A percentile compares a stretch with the other conserved stretches of the same genome.
These are phyloP conservation scores for Geotrichum restrictum DNA, from an alignment of 1,139 yeast genomes.

Conservation along the genomic window DNA sequence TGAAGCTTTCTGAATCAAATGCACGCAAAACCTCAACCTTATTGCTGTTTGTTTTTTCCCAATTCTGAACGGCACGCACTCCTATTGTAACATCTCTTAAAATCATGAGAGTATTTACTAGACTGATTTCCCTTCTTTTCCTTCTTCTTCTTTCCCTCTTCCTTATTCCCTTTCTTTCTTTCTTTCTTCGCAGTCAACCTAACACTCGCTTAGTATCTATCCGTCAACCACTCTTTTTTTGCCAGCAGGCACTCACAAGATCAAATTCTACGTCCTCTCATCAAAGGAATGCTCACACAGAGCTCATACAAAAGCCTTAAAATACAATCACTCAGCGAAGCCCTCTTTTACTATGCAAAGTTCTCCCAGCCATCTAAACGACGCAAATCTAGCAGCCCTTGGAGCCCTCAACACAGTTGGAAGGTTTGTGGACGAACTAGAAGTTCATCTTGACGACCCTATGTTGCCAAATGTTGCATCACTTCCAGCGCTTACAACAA, in stretches of 20 bases:
- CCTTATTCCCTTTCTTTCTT: background rate
- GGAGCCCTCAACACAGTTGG: background rate
- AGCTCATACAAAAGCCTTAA: background rate
- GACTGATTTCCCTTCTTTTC: background rate
- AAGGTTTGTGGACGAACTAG: conserved; percentile 8
- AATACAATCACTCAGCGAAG: background rate
- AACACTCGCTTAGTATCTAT: background rate
- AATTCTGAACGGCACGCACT: background rate
- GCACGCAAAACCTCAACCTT: no score
- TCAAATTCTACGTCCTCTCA: background rate
- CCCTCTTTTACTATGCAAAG: background rate
- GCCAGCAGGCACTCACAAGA: background rate
- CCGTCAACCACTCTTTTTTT: background rate
- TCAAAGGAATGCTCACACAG: background rate
- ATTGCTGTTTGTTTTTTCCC: background rate
- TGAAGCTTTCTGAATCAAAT: no score
- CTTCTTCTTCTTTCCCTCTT: background rate
- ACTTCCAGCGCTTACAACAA: conserved; percentile 5
- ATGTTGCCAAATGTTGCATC: background rate
- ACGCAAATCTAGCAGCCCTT: background rate
- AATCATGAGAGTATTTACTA: background rate
- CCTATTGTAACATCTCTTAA: no score
- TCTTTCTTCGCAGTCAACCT: background rate
- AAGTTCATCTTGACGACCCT: conserved; percentile 1
- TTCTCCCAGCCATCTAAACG: background rate